A percentile compares a stretch with the other conserved stretches of the same genome.
Conservation (phyloP, 2,329 filamentous ascomycete species). For the Aspergillus cejpii region DNA sequence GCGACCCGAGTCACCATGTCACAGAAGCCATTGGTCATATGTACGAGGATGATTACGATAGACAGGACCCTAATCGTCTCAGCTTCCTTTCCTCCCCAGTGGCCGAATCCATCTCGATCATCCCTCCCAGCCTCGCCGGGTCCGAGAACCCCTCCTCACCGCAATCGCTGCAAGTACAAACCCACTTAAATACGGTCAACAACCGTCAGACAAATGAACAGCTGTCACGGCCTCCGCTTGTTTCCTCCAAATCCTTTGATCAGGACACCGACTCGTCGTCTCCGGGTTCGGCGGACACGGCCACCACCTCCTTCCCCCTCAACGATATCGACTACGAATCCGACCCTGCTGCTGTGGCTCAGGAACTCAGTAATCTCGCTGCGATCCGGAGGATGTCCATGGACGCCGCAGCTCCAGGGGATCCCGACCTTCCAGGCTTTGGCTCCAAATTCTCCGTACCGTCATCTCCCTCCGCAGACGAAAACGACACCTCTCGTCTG, state of each 20-base stretch:
- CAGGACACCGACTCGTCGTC: constrained; percentile 48
- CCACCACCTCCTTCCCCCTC: constrained; percentile 60
- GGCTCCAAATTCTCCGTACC: constrained; percentile 37
- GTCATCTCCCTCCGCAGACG: constrained; percentile 51
- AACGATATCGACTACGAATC: constrained; percentile 87
- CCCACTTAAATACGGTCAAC: constrained; percentile 32
- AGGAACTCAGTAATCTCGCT: constrained; percentile 87
- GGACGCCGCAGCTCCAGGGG: constrained; percentile 64
- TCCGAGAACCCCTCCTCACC: constrained; percentile 25
- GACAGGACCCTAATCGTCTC: constrained; percentile 58
- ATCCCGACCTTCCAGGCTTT: constrained; percentile 50
- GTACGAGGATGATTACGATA: constrained; percentile 68
- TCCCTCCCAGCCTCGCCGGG: constrained; percentile 26
- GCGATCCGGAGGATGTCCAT: constrained; percentile 89
- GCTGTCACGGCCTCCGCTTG: constrained; percentile 18
- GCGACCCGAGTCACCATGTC: constrained; percentile 87
- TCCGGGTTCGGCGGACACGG: constrained; percentile 52
- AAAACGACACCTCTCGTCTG: constrained; percentile 78
- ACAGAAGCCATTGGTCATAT: constrained; percentile 88
- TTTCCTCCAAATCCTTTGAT: constrained; percentile 30
- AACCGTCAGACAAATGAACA: constrained; percentile 30
- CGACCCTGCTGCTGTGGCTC: constrained; percentile 78
- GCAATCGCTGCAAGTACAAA: constrained; percentile 24
- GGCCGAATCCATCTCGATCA: constrained; percentile 41
- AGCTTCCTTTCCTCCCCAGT: constrained; percentile 60